phyloP scores from a whole-genome alignment of 2,329 filamentous ascomycete species.

The Botrytis aclada region DNA sequence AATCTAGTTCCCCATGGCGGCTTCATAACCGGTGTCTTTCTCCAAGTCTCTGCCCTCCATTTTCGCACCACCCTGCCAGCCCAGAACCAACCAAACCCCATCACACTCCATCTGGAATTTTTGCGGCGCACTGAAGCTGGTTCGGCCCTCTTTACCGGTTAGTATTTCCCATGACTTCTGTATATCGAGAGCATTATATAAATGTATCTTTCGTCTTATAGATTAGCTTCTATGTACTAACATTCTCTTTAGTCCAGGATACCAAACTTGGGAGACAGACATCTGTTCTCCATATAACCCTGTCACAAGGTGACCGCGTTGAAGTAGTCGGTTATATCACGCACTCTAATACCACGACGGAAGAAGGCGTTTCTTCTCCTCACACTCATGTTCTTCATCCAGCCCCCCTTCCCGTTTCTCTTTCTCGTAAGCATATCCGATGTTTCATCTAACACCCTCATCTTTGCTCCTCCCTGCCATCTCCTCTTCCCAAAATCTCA shows the following conservation, averaged over 20 bases:
- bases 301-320: slow-evolving; percentile 54
- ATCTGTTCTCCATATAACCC: slow-evolving; percentile 59
- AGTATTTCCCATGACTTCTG: neutral
- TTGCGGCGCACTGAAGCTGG: slow-evolving; percentile 60
- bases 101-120: slow-evolving; percentile 64
- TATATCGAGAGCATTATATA: neutral
- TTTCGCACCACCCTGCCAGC: slow-evolving; percentile 55
- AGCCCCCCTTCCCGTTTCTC: slow-evolving; percentile 39
- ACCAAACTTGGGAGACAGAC: slow-evolving; percentile 63
- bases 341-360: slow-evolving; percentile 57
- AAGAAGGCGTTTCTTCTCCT: slow-evolving; percentile 53
- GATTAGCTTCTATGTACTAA: neutral
- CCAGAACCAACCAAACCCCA: slow-evolving; percentile 59
- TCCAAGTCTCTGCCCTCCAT: slow-evolving; percentile 57
- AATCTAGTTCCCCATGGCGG: slow-evolving; percentile 66
- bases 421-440: slow-evolving; percentile 32
- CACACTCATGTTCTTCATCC: slow-evolving; percentile 52
- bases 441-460: neutral
- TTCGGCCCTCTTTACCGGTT: slow-evolving; percentile 48
- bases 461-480: neutral
- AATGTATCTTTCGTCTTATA: neutral
- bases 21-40: slow-evolving; percentile 62
- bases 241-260: slow-evolving; percentile 47
- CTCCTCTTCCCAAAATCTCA: slow-evolving; percentile 46
- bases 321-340: slow-evolving; percentile 65